Conservation (phyloP, 768 basidiomycete species). For the Dictyophora rubrovolvata region DNA sequence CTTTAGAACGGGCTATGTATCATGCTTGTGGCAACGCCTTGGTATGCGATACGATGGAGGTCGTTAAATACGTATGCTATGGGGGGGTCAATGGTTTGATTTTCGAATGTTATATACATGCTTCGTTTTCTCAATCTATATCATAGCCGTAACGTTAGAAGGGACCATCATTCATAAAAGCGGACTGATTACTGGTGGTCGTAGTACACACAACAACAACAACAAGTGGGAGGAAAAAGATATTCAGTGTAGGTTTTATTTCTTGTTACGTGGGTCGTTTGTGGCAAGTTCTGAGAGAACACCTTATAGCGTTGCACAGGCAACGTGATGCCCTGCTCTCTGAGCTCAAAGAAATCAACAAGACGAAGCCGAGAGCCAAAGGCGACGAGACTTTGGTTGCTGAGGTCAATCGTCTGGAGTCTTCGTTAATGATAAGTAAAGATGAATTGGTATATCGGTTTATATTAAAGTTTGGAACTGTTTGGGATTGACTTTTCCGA, state of each 20-base stretch:
- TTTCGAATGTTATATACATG: neutral
- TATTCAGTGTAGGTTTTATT: constrained; percentile 52
- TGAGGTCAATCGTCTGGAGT: constrained; percentile 72
- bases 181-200: constrained; percentile 93
- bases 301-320: constrained; percentile 38
- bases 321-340: constrained; percentile 59
- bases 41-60: constrained; percentile 92
- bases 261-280: neutral
- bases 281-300: constrained; percentile 28
- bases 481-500: neutral
- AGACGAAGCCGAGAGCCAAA: constrained; percentile 74
- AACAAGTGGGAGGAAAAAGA: constrained; percentile 96
- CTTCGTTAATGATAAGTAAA: constrained; percentile 57
- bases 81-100: constrained; percentile 93
- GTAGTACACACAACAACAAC: constrained; percentile 59
- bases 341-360: constrained; percentile 74
- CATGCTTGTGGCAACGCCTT: constrained; percentile 93
- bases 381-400: constrained; percentile 48
- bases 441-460: constrained; percentile 91
- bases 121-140: neutral
- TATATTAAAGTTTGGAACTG: too few species aligned
- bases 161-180: constrained; percentile 97
- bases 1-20: constrained; percentile 88
- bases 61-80: constrained; percentile 84
- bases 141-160: constrained; percentile 84